Conservation (phyloP, 345 rosid genomes). For the Clausena lansium region DNA sequence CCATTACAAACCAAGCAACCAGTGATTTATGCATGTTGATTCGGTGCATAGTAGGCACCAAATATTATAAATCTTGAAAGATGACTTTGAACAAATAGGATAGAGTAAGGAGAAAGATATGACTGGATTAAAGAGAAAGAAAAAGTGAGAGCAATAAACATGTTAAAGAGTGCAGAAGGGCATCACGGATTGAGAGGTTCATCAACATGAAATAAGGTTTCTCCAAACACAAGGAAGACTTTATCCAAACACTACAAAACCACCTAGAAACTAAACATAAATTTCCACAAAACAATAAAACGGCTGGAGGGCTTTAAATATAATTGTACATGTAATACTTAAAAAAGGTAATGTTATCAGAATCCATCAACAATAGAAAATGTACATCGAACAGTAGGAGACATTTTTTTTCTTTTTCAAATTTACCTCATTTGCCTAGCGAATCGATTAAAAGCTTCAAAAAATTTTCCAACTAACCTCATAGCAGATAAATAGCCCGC, state of each 20-base stretch:
- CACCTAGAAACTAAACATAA: background rate
- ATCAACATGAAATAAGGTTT: background rate
- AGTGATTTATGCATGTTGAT: background rate
- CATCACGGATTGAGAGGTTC: background rate
- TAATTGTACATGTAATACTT: background rate
- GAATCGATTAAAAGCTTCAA: background rate
- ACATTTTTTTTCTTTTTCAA: too few relatives aligned
- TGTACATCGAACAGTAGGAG: background rate
- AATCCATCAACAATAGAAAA: background rate
- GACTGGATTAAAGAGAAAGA: background rate
- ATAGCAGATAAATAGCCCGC: background rate
- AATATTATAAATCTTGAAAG: background rate
- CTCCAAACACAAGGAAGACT: slow-evolving; percentile 2
- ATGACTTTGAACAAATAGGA: background rate
- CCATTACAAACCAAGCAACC: background rate
- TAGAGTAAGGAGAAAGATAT: background rate
- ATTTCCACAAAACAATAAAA: background rate
- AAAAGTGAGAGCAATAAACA: background rate
- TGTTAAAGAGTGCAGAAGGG: background rate
- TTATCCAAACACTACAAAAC: background rate
- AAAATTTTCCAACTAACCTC: background rate
- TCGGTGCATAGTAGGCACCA: background rate
- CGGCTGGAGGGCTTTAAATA: background rate
- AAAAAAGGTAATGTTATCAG: background rate
- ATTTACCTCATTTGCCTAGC: background rate